Conservation (phyloP, 805 yeast species). For the Sugiyamaella lignohabitans region DNA sequence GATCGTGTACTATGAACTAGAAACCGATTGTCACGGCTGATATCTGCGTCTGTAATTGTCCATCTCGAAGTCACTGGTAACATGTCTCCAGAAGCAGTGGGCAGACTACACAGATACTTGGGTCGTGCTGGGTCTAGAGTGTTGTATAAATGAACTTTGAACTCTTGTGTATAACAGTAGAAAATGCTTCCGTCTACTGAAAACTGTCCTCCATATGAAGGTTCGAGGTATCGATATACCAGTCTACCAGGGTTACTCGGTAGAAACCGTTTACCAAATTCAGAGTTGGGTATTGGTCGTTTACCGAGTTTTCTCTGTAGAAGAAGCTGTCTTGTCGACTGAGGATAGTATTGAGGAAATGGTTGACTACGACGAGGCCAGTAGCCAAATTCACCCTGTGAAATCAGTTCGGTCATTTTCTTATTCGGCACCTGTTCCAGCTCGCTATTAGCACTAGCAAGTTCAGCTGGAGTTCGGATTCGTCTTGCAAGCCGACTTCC, state of each 20-base stretch:
- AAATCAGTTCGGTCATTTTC: constrained; percentile 1
- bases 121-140: constrained; percentile 17
- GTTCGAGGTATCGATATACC: constrained; percentile 10
- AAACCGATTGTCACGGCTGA: constrained; percentile 21
- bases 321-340: constrained; percentile 8
- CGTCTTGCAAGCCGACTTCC: neutral
- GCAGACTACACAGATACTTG: neutral
- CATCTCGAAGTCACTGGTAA: constrained; percentile 18
- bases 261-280: constrained; percentile 14
- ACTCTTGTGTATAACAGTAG: constrained; percentile 24
- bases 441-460: constrained; percentile 3
- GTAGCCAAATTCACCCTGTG: constrained; percentile 11
- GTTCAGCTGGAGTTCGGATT: constrained; percentile 1
- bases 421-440: constrained; percentile 10
- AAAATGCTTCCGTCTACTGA: constrained; percentile 26
- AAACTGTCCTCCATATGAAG: constrained; percentile 27
- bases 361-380: neutral
- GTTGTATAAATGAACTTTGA: constrained; percentile 22
- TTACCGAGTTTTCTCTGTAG: constrained; percentile 13
- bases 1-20: constrained; percentile 22
- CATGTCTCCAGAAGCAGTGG: neutral
- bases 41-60: constrained; percentile 27
- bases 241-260: constrained; percentile 14
- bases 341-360: constrained; percentile 4
- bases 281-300: constrained; percentile 8